A percentile compares a stretch with the other conserved stretches of the same genome.
Conservation (phyloP, 495 filamentous ascomycete genomes). For the Ramalina intermedia region DNA sequence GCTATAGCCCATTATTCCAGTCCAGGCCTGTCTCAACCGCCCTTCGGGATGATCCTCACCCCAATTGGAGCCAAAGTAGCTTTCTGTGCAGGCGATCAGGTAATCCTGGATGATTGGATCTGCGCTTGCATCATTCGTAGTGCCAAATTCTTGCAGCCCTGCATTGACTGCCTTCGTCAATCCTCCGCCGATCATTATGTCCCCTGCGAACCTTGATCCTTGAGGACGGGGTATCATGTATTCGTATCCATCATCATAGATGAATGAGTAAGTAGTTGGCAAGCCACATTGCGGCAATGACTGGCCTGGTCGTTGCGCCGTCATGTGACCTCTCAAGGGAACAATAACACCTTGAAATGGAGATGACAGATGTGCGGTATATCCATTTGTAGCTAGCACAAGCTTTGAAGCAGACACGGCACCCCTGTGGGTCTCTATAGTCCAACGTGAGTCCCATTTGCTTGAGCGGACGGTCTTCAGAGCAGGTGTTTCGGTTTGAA, state of each 20-base stretch:
- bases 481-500: constrained; percentile 49
- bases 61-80: constrained; percentile 43
- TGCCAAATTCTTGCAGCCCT: constrained; percentile 37
- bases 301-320: constrained; percentile 41
- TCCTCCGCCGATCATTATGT: constrained; percentile 61
- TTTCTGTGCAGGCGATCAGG: constrained; percentile 27
- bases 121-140: constrained; percentile 41
- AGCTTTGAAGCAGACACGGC: constrained; percentile 37
- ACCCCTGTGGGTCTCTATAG: constrained; percentile 39
- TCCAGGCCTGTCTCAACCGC: constrained; percentile 42
- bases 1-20: constrained; percentile 33
- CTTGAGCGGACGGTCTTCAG: constrained; percentile 21
- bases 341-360: constrained; percentile 46
- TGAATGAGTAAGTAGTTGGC: constrained; percentile 44
- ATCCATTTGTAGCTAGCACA: constrained; percentile 60
- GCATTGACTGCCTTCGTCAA: constrained; percentile 31
- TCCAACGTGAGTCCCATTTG: constrained; percentile 22
- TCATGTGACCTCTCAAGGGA: constrained; percentile 54
- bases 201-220: constrained; percentile 30
- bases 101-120: constrained; percentile 40
- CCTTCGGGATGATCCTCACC: constrained; percentile 42
- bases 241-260: constrained; percentile 43
- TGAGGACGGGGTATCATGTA: constrained; percentile 52
- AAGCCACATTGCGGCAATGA: constrained; percentile 30
- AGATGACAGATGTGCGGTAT: constrained; percentile 43